phyloP scores from a whole-genome alignment of 2,329 filamentous ascomycete genomes.

The Exophiala lecanii-corni region DNA sequence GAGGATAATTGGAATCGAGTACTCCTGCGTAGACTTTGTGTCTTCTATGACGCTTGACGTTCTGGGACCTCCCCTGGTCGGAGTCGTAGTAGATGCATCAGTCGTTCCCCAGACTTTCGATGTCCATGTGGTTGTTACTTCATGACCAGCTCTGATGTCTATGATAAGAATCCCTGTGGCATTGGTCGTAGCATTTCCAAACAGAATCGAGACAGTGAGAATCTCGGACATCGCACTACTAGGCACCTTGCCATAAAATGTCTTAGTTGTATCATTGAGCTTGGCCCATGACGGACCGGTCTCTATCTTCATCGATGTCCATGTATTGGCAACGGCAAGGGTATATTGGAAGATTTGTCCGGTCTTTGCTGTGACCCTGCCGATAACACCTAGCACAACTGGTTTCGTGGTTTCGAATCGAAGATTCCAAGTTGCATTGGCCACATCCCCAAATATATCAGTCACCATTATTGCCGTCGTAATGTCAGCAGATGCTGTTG shows the following conservation, averaged over 20 bases:
- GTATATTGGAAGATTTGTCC: conserved; percentile 42
- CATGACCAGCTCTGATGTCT: no score
- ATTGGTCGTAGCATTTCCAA: conserved; percentile 8
- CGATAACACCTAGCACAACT: conserved; percentile 41
- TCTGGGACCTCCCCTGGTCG: no score
- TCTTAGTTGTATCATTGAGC: conserved; percentile 8
- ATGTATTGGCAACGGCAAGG: conserved; percentile 2
- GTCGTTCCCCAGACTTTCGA: no score
- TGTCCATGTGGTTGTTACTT: no score
- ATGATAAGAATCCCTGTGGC: not conserved
- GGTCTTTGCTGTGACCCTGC: conserved; percentile 45
- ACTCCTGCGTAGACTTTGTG: no score
- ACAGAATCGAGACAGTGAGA: conserved; percentile 8
- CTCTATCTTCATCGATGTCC: conserved; percentile 4
- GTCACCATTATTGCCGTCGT: conserved; percentile 59
- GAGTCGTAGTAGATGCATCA: no score
- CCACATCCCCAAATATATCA: conserved; percentile 56
- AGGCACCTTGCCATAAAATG: conserved; percentile 12
- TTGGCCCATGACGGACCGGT: conserved; percentile 13
- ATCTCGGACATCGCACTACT: not conserved
- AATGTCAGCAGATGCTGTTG: conserved; percentile 52
- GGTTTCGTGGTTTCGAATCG: conserved; percentile 33
- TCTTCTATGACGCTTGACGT: no score
- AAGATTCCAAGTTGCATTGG: conserved; percentile 53
- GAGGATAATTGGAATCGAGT: no score